phyloP scores from a whole-genome alignment of 805 yeast genomes.

The Saccharomyces mikatae region DNA sequence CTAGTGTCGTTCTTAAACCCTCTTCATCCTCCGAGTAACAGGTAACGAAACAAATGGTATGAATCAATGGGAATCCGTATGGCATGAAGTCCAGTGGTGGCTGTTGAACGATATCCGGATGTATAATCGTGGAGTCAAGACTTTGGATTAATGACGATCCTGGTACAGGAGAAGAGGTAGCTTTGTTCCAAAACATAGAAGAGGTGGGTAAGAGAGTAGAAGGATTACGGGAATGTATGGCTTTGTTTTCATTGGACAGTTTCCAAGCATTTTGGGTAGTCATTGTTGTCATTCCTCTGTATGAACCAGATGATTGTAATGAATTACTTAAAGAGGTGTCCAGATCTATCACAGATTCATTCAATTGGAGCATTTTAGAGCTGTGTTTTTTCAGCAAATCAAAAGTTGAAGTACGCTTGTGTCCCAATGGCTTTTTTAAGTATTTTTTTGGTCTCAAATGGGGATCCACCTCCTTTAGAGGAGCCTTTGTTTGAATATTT shows the following conservation, averaged over 20 bases:
- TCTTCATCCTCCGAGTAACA: conserved; percentile 90
- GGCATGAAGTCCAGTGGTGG: conserved; percentile 90
- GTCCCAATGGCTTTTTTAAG: conserved; percentile 24
- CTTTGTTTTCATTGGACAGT: conserved; percentile 1
- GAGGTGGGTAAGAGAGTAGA: conserved; percentile 9
- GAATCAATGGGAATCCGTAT: conserved; percentile 69
- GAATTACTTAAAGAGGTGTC: neutral
- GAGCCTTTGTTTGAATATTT: conserved; percentile 44
- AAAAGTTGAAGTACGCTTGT: conserved; percentile 25
- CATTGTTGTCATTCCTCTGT: conserved; percentile 45
- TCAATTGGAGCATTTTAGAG: conserved; percentile 23
- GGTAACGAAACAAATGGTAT: conserved; percentile 70
- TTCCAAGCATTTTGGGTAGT: conserved; percentile 47
- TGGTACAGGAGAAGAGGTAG: conserved; percentile 6
- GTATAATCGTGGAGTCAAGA: conserved; percentile 51
- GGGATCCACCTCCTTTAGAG: conserved; percentile 44
- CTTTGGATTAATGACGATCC: conserved; percentile 31
- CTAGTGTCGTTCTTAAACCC: conserved; percentile 80
- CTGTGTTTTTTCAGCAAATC: conserved; percentile 34
- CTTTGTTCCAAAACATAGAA: conserved; percentile 11
- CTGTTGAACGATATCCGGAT: conserved; percentile 78
- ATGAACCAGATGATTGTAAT: conserved; percentile 3
- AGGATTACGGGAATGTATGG: conserved; percentile 4
- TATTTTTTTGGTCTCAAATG: conserved; percentile 40
- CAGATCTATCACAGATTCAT: conserved; percentile 11